A percentile compares a stretch with the other conserved stretches of the same genome.
Evolutionary conservation across 106 monocot species (phyloP).

Genomic region (Amphibolis antarctica): DNA sequence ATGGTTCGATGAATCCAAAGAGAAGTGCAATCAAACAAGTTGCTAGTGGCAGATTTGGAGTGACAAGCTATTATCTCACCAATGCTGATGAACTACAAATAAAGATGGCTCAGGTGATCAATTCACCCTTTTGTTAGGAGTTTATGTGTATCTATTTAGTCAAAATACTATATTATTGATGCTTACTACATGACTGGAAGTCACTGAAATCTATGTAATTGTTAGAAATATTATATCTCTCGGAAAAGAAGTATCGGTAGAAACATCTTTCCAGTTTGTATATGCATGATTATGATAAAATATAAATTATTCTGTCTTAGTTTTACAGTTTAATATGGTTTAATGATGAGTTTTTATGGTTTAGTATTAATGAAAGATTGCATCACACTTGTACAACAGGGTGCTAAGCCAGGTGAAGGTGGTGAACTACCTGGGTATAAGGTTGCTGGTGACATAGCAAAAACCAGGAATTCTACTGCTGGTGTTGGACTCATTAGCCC

Average conservation of each 20-base stretch:
- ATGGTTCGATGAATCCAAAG: slow-evolving; percentile 70
- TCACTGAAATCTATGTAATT: too few relatives aligned
- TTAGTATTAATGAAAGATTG: too few relatives aligned
- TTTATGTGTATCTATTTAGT: neutral
- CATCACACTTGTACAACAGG: slow-evolving; percentile 27
- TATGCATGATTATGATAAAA: too few relatives aligned
- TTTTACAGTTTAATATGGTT: too few relatives aligned
- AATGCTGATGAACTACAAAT: slow-evolving; percentile 98
- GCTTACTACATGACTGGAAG: too few relatives aligned
- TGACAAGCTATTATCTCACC: slow-evolving; percentile 86
- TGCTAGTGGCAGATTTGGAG: slow-evolving; percentile 95
- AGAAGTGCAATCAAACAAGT: slow-evolving; percentile 95
- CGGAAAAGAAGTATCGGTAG: too few relatives aligned
- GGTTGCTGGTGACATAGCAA: slow-evolving; percentile 85
- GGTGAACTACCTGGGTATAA: slow-evolving; percentile 96
- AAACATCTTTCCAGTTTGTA: too few relatives aligned
- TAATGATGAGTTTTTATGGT: too few relatives aligned
- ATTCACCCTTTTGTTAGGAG: neutral
- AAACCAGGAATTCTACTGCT: slow-evolving; percentile 84
- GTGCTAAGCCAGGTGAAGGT: slow-evolving; percentile 96
- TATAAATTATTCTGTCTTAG: too few relatives aligned
- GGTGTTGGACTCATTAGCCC: slow-evolving; percentile 95
- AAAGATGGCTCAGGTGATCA: slow-evolving; percentile 97
- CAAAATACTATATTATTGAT: too few relatives aligned
- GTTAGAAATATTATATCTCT: too few relatives aligned